A percentile compares a stretch with the other conserved stretches of the same genome.
Conservation (phyloP, 2,329 filamentous ascomycete species). For the Diaporthe vexans region DNA sequence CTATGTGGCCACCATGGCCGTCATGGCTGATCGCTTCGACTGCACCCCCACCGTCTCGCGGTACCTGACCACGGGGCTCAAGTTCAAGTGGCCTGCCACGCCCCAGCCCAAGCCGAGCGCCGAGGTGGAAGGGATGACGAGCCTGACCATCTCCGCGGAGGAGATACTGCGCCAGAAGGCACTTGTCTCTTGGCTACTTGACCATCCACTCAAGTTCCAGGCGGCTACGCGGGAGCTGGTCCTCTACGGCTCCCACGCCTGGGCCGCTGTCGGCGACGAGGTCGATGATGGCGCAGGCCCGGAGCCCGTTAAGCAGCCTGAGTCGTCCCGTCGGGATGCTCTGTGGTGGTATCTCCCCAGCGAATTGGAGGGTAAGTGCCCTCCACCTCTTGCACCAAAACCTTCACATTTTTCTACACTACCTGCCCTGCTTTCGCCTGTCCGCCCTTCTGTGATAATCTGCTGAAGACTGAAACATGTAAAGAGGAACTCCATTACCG, state of each 20-base stretch:
- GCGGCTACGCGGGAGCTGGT: conserved; percentile 76
- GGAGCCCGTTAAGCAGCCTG: neutral
- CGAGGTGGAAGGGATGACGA: conserved; percentile 52
- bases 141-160: conserved; percentile 65
- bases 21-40: conserved; percentile 82
- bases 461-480: conserved; percentile 54
- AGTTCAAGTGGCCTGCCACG: conserved; percentile 67
- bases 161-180: conserved; percentile 79
- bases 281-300: conserved; percentile 49
- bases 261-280: conserved; percentile 60
- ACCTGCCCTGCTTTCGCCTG: no score
- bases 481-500: conserved; percentile 66
- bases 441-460: conserved; percentile 39
- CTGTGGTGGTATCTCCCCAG: conserved; percentile 82
- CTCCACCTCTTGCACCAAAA: conserved; percentile 27
- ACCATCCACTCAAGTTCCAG: conserved; percentile 72
- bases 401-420: conserved; percentile 5
- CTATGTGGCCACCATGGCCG: conserved; percentile 76
- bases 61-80: conserved; percentile 64
- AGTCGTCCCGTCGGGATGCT: conserved; percentile 49
- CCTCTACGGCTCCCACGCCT: conserved; percentile 72
- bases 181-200: conserved; percentile 74
- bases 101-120: conserved; percentile 49
- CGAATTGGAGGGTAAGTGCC: conserved; percentile 72
- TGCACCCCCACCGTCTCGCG: conserved; percentile 68